Conservation (phyloP, 495 filamentous ascomycete species). For the Penicillium waksmanii region DNA sequence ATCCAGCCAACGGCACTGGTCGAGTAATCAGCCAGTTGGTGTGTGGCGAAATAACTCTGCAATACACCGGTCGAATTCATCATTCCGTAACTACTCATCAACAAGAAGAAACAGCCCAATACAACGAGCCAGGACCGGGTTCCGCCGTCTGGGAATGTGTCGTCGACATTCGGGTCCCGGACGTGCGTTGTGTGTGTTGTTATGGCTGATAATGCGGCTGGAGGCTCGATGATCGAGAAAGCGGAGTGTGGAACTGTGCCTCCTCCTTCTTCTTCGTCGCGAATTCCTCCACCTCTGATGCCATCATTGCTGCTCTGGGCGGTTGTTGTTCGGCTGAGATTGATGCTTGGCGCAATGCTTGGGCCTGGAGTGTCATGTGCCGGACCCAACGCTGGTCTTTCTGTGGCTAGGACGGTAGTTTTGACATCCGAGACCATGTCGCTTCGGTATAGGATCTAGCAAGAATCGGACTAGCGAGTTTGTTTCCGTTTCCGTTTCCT, state of each 20-base stretch:
- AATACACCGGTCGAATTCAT: constrained; percentile 66
- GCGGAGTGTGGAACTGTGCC: constrained; percentile 17
- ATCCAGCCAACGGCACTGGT: constrained; percentile 68
- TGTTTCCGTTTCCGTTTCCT: neutral
- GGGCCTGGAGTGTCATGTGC: neutral
- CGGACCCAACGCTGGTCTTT: constrained; percentile 2
- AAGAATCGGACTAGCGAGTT: neutral
- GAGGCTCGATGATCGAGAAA: constrained; percentile 29
- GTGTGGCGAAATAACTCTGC: constrained; percentile 61
- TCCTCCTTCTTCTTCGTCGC: constrained; percentile 21
- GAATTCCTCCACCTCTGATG: neutral
- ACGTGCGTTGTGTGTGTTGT: constrained; percentile 28
- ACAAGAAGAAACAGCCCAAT: constrained; percentile 63
- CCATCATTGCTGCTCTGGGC: neutral
- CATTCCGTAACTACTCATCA: constrained; percentile 63
- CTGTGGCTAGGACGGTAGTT: neutral
- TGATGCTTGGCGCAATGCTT: constrained; percentile 4
- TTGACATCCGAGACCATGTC: constrained; percentile 14
- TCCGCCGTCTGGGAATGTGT: constrained; percentile 65
- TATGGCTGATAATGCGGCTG: constrained; percentile 23
- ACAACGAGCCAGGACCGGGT: constrained; percentile 65
- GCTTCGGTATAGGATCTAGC: neutral
- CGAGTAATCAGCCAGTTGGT: constrained; percentile 60
- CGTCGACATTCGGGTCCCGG: constrained; percentile 16
- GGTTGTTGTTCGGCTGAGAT: neutral